Evolutionary conservation across 2,329 filamentous ascomycete genomes (phyloP).

Genomic region (Beauveria pseudobassiana): DNA sequence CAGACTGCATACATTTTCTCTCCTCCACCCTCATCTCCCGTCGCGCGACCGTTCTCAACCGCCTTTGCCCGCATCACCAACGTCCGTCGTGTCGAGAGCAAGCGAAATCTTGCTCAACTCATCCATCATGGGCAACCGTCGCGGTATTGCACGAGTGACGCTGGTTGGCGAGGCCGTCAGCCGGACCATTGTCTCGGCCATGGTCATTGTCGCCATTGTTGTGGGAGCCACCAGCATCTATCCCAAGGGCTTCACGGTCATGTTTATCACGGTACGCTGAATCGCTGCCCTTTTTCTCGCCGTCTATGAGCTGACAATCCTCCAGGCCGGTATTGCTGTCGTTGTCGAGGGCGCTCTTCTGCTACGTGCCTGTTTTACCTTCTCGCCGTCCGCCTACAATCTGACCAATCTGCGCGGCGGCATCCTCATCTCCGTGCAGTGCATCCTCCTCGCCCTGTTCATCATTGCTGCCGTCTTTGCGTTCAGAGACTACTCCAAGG

Average conservation of each 20-base stretch:
- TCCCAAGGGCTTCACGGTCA: constrained; percentile 9
- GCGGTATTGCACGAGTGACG: constrained; percentile 6
- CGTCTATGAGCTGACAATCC: not conserved
- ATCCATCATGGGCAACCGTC: constrained; percentile 9
- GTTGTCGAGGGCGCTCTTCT: not conserved
- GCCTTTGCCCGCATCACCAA: not conserved
- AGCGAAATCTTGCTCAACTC: not conserved
- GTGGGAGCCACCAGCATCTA: constrained; percentile 9
- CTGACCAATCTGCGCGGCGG: constrained; percentile 6
- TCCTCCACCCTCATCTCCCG: not conserved
- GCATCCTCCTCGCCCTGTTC: constrained; percentile 4
- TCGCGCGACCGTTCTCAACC: not conserved
- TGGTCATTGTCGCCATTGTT: constrained; percentile 8
- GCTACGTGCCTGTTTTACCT: constrained; percentile 5
- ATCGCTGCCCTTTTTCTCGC: not conserved
- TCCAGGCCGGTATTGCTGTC: constrained; percentile 6
- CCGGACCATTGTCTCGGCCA: constrained; percentile 3
- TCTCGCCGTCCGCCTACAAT: constrained; percentile 8
- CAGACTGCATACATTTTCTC: not conserved
- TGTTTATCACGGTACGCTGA: constrained; percentile 4
- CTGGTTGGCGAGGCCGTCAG: constrained; percentile 2
- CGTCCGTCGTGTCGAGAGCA: not conserved
- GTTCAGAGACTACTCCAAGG: constrained; percentile 9
- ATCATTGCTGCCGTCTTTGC: constrained; percentile 9
- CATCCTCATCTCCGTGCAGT: not conserved